A percentile compares a stretch with the other conserved stretches of the same genome.
These are phyloP conservation scores for Crithidia mellificae DNA, from an alignment of 208 protist species.

Conservation along the genomic window DNA sequence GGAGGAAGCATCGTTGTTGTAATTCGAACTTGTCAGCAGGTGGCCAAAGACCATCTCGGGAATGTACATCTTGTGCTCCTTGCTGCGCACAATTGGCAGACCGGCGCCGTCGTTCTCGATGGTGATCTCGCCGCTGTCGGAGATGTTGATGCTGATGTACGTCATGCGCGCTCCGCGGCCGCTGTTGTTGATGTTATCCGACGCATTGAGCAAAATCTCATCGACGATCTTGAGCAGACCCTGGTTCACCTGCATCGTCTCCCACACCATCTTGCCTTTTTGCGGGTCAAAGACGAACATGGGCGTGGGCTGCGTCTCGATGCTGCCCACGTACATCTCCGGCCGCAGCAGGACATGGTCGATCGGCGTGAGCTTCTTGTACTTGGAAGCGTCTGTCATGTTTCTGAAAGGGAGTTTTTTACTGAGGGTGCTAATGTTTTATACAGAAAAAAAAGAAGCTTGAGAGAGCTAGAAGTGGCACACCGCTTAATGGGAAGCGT, in stretches of 20 bases:
- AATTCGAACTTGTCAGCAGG: conserved; percentile 97
- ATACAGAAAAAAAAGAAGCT: too few species aligned
- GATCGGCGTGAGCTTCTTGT: conserved; percentile 92
- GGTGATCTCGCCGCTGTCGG: conserved; percentile 85
- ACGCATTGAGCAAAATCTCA: conserved; percentile 98
- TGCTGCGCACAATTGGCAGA: conserved; percentile 93
- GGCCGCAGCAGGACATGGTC: conserved; percentile 97
- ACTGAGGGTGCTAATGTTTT: too few species aligned
- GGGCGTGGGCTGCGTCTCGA: conserved; percentile 73
- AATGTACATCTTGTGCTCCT: conserved; percentile 94
- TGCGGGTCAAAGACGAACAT: conserved; percentile 91
- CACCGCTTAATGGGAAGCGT: too few species aligned
- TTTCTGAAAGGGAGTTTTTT: too few species aligned
- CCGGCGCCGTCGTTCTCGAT: conserved; percentile 96
- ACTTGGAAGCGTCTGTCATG: conserved; percentile 87
- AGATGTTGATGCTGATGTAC: conserved; percentile 92
- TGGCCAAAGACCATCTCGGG: conserved; percentile 98
- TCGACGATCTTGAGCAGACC: conserved; percentile 98
- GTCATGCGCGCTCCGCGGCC: conserved; percentile 61
- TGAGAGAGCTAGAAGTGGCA: too few species aligned
- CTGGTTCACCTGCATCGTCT: conserved; percentile 93
- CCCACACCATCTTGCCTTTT: conserved; percentile 85
- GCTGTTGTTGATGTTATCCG: conserved; percentile 95
- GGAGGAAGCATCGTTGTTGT: conserved; percentile 92
- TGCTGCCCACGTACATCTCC: conserved; percentile 98